Evolutionary conservation across 1,284 basidiomycete genomes (phyloP), one percentile per base, ranked within the genome.

Genomic region (Pseudozyma sp.): DNA sequence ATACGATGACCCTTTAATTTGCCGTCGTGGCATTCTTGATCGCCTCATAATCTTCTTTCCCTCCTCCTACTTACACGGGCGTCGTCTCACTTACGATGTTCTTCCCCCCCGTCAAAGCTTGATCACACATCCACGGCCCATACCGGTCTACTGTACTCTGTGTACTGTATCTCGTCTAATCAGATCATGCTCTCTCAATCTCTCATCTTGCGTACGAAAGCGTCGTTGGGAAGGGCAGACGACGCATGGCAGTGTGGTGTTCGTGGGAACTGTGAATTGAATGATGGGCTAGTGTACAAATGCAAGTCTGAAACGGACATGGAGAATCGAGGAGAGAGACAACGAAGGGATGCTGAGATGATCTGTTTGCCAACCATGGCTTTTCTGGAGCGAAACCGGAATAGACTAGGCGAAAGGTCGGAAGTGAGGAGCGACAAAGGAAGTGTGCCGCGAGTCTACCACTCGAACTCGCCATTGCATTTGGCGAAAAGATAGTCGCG

Each of bases 401-500:
- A 10, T 37, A 14, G 35, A 24, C 24, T 24, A 24, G 24, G 24
- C 24, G 24, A 24, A 37, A 37, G 35, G 14, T 37, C 35, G 11
- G 11, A 42, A 10, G 16, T 16, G 39, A 16, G 16, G 39, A 42
- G 39, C 39, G 13, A n/a, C 11, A 33, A n/a, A 17, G 3, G n/a
- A 29, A 34, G 8, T 10, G 11, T 33, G 16, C n/a, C 14, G 37
- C 19, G 16, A 35, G 11, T 43, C 43, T 53, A 79, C 77, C 77
- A 79, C 45, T 79, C 77, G 30, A 79, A 73, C 43, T 79, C 77
- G 59, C 75, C 85, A 44, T 85, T 95, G 86, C 96, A 98, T 85
- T 97, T 97, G 63, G 92, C 90, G 84, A 99, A 99, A 31, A 99
- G 88, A 86, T 99, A 99, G 83, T 99, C 97, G 78, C 92, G 92